phyloP scores from a whole-genome alignment of 257 asterid genomes.

The Solanum dulcamara region DNA sequence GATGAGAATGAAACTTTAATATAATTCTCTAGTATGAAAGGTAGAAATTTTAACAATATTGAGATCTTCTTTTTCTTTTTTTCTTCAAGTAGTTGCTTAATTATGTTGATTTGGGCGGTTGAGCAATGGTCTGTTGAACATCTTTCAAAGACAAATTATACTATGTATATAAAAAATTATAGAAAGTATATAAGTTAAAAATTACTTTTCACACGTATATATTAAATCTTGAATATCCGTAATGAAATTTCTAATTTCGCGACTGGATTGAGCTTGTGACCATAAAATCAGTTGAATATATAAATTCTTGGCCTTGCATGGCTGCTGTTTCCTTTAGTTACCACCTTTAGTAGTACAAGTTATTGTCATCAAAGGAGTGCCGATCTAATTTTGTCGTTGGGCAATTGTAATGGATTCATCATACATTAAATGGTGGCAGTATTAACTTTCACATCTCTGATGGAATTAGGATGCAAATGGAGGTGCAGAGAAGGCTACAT shows the following conservation, averaged over 20 bases:
- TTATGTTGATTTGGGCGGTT: not conserved
- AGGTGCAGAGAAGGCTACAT: slow-evolving; percentile 91
- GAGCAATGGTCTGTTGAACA: not conserved
- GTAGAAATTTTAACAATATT: not conserved
- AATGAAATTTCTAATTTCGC: not conserved
- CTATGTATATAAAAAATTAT: not conserved
- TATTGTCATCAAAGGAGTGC: not conserved
- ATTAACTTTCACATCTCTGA: slow-evolving; percentile 33
- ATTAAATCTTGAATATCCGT: no score
- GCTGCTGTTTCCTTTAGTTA: not conserved
- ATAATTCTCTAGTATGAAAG: not conserved
- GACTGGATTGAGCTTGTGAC: not conserved
- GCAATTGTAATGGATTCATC: slow-evolving; percentile 7
- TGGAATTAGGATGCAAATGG: slow-evolving; percentile 97
- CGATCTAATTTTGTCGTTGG: not conserved
- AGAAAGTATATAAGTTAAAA: not conserved
- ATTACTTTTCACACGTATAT: no score
- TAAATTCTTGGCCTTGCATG: not conserved
- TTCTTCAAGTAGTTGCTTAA: not conserved
- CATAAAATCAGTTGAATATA: not conserved
- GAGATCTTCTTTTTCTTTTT: not conserved
- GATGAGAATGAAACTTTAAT: not conserved
- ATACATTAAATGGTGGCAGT: slow-evolving; percentile 17
- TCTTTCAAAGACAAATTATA: no score
- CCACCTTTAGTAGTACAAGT: no score